A percentile compares a stretch with the other conserved stretches of the same genome.
phyloP scores from a whole-genome alignment of 352 stramenopile species.

The Blastocystis sp. region DNA sequence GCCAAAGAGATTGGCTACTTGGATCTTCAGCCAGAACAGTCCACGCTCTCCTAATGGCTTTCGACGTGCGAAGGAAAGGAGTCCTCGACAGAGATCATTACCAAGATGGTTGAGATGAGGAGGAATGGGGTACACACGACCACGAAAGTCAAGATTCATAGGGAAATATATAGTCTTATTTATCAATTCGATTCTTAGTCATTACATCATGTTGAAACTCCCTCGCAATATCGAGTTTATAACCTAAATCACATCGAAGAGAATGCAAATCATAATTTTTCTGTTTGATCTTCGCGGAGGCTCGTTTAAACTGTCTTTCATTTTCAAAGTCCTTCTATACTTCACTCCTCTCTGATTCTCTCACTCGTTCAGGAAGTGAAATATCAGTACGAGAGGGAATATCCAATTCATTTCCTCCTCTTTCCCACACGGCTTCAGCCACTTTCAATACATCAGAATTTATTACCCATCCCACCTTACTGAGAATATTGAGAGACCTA shows the following conservation, averaged over 20 bases:
- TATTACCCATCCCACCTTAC: slow-evolving; percentile 87
- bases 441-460: slow-evolving; percentile 88
- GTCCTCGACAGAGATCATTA: slow-evolving; percentile 91
- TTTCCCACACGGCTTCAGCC: slow-evolving; percentile 84
- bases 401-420: slow-evolving; percentile 85
- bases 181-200: neutral
- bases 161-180: slow-evolving; percentile 91
- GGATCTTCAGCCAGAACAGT: slow-evolving; percentile 97
- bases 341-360: slow-evolving; percentile 70
- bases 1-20: slow-evolving; percentile 78
- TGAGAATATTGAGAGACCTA: slow-evolving; percentile 46
- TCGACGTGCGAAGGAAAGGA: slow-evolving; percentile 89
- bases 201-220: slow-evolving; percentile 87
- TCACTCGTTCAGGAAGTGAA: slow-evolving; percentile 72
- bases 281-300: slow-evolving; percentile 66
- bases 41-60: slow-evolving; percentile 89
- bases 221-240: slow-evolving; percentile 91
- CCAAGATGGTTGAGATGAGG: slow-evolving; percentile 97
- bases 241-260: slow-evolving; percentile 86
- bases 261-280: slow-evolving; percentile 83
- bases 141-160: slow-evolving; percentile 98
- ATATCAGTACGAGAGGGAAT: slow-evolving; percentile 81
- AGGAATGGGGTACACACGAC: slow-evolving; percentile 94
- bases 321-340: slow-evolving; percentile 77
- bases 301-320: slow-evolving; percentile 70